phyloP scores from a whole-genome alignment of 352 stramenopile species.

The Globisporangium uncinulatum region DNA sequence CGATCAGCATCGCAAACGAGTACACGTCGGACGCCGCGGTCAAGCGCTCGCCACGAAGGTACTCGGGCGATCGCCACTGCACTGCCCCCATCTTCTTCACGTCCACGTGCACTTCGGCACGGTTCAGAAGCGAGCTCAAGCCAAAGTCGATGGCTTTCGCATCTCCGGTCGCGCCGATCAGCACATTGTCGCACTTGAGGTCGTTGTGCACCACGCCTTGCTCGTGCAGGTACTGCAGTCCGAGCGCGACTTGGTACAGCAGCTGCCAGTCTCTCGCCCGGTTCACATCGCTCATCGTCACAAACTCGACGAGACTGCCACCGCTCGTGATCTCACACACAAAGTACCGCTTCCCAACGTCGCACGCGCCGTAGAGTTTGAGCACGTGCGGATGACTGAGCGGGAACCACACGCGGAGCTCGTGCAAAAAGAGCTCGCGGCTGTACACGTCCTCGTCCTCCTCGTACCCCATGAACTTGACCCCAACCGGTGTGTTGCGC shows the following conservation, averaged over 20 bases:
- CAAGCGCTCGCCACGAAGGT: not conserved
- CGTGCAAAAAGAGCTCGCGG: not conserved
- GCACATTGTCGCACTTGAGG: conserved; percentile 9
- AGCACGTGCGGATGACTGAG: not conserved
- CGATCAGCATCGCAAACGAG: conserved; percentile 18
- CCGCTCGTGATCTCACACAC: conserved; percentile 2
- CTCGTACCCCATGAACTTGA: conserved; percentile 14
- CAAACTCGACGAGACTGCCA: not conserved
- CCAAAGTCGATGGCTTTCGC: conserved; percentile 24
- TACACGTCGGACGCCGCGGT: conserved; percentile 18
- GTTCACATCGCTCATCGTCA: not conserved
- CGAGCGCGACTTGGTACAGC: conserved; percentile 13
- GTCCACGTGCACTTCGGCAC: not conserved
- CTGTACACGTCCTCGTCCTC: not conserved
- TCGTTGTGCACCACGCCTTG: too few species aligned
- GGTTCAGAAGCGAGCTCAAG: conserved; percentile 6
- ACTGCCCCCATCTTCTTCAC: not conserved
- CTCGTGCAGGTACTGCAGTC: too few species aligned
- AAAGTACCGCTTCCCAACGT: conserved; percentile 10
- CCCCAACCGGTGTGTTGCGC: conserved; percentile 4
- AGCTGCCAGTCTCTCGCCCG: not conserved
- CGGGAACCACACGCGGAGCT: not conserved
- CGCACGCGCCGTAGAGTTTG: not conserved
- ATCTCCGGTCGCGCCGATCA: conserved; percentile 31
- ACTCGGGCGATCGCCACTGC: conserved; percentile 1